Evolutionary conservation across 1,284 basidiomycete genomes (phyloP).

Genomic region (Ganoderma lucidum): DNA sequence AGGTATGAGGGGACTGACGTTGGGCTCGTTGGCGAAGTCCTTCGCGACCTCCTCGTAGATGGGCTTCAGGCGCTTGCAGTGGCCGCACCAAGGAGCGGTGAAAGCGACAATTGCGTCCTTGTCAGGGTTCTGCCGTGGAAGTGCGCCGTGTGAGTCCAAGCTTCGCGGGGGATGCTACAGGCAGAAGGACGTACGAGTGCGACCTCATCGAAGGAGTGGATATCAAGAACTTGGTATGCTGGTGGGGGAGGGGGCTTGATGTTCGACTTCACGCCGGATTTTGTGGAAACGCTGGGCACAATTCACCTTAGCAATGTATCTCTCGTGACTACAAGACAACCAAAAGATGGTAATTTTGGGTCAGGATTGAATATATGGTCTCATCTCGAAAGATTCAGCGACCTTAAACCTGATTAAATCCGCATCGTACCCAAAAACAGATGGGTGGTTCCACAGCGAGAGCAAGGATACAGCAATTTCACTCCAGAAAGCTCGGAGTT

Average conservation of each 20-base stretch:
- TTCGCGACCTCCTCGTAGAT: slow-evolving; percentile 86
- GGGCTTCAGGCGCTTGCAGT: slow-evolving; percentile 90
- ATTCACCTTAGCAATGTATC: background rate
- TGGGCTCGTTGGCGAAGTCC: slow-evolving; percentile 80
- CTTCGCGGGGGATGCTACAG: background rate
- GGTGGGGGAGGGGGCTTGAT: slow-evolving; percentile 88
- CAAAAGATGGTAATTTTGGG: background rate
- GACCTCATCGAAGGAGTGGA: slow-evolving; percentile 78
- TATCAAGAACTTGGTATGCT: slow-evolving; percentile 73
- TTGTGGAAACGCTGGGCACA: slow-evolving; percentile 67
- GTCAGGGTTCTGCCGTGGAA: slow-evolving; percentile 61
- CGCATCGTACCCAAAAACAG: slow-evolving; percentile 21
- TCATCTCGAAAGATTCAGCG: slow-evolving; percentile 30
- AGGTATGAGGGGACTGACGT: slow-evolving; percentile 53
- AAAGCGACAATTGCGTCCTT: slow-evolving; percentile 93
- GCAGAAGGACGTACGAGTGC: slow-evolving; percentile 60
- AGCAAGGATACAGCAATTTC: background rate
- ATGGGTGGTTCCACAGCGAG: background rate
- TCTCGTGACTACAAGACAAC: too few species aligned
- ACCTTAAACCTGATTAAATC: slow-evolving; percentile 31
- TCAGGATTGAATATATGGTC: slow-evolving; percentile 20
- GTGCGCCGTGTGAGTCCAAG: background rate
- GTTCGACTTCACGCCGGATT: slow-evolving; percentile 84
- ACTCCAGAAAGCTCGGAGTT: too few species aligned
- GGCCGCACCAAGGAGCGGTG: slow-evolving; percentile 90